Percentiles rank a stretch among this genome's conserved stretches.
Conservation (phyloP, 2,329 filamentous ascomycete genomes). For the Aspergillus carbonarius region DNA sequence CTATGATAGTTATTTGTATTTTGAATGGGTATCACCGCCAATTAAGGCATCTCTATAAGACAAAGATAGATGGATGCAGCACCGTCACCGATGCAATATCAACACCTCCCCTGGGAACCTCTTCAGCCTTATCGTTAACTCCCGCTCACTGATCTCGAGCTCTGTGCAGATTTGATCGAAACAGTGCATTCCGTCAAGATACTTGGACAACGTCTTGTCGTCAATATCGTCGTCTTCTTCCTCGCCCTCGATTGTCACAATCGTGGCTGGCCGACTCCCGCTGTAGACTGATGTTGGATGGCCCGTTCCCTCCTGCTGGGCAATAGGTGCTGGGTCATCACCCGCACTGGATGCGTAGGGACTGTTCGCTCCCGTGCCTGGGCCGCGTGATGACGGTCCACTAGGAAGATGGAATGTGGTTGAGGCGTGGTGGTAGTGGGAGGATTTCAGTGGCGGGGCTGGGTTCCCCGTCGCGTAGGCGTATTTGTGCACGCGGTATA, state of each 20-base stretch:
- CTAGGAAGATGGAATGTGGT: slow-evolving; percentile 15
- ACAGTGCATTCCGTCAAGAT: slow-evolving; percentile 50
- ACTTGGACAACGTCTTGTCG: slow-evolving; percentile 40
- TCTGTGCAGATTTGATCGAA: slow-evolving; percentile 54
- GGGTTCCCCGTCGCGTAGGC: slow-evolving; percentile 56
- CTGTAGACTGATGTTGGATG: slow-evolving; percentile 29
- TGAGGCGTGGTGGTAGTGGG: slow-evolving; percentile 11
- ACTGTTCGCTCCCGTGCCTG: slow-evolving; percentile 32
- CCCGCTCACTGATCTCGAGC: slow-evolving; percentile 48
- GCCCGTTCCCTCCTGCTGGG: slow-evolving; percentile 20
- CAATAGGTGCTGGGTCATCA: slow-evolving; percentile 21
- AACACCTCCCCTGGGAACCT: slow-evolving; percentile 45
- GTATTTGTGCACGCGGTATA: slow-evolving; percentile 92
- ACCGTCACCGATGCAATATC: slow-evolving; percentile 46
- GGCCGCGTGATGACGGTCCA: slow-evolving; percentile 29
- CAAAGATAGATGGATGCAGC: neutral
- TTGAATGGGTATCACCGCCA: neutral
- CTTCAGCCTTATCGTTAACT: slow-evolving; percentile 45
- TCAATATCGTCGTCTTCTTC: slow-evolving; percentile 35
- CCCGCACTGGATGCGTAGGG: slow-evolving; percentile 28
- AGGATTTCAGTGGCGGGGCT: slow-evolving; percentile 26
- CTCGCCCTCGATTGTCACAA: slow-evolving; percentile 32
- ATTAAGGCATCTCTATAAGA: neutral
- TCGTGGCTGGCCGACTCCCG: slow-evolving; percentile 21
- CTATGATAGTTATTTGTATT: too few relatives aligned